Evolutionary conservation across 345 rosid genomes (phyloP), one percentile per base, ranked within the genome.

Genomic region (Populus tremula): DNA sequence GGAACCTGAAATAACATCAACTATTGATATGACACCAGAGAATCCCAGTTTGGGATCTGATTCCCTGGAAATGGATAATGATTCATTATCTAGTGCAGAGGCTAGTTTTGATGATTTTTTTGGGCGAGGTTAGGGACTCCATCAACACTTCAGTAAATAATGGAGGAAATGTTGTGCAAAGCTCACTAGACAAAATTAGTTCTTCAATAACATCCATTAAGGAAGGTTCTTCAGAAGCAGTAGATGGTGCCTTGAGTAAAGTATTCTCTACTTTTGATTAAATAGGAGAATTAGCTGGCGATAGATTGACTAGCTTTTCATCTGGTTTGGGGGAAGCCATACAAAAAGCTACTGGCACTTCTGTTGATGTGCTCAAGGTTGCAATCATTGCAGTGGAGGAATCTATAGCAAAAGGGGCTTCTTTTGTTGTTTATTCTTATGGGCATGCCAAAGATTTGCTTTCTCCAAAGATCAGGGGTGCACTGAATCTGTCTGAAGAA

Each of bases 391-490:
- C 84, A 77, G 79, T 87, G 80, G 97, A 96, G 87, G 88, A 85
- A 72, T 89, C 88, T 73, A 64, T 92, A 75, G 66, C 76, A 53
- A 91, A 87, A 70, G 97, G 96, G 53, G 81, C 87, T 78, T 91
- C 94, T 70, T 85, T 89, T 78, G 81, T 83, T 62, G 72, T 91
- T 50, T 89, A 86, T 81, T 88, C 89, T 70, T 93, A 93, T 85
- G 91, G 87, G 35, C 86, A 88, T 80, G 86, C 89, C 35, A 96
- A 96, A 84, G 91, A 87, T 21, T 36, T 81, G 67, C 96, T 96
- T 81, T 94, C 98, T 81, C 83, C 92, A 63, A 90, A 89, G 84
- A 82, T 90, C 56, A 91, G 80, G 78, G 88, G 77, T 78, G 82
- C 82, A 8, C 82, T 96, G 73, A 85, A 79, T 81, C 71, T 90